phyloP scores from a whole-genome alignment of 768 basidiomycete genomes.

The Kwoniella dejecticola region DNA sequence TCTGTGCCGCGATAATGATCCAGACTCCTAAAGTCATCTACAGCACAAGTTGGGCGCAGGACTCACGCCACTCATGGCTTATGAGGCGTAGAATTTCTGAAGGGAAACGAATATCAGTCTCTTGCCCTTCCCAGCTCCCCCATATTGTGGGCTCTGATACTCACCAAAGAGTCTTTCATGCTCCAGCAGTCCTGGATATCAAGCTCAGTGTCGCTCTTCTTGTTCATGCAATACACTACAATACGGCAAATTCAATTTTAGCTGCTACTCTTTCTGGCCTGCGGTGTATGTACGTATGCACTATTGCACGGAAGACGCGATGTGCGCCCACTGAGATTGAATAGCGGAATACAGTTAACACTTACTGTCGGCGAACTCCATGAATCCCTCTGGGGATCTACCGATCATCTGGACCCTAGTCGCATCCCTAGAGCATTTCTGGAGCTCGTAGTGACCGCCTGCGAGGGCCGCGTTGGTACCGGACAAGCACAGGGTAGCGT shows the following conservation, averaged over 20 bases:
- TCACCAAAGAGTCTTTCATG: constrained; percentile 3
- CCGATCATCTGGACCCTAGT: background rate
- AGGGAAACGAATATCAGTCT: background rate
- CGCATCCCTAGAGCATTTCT: background rate
- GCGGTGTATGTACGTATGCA: too few species aligned
- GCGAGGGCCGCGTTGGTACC: background rate
- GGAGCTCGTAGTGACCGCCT: background rate
- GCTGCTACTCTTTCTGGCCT: too few species aligned
- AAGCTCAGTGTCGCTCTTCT: constrained; percentile 1
- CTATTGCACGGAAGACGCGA: too few species aligned
- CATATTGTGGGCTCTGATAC: too few species aligned
- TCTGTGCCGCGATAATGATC: too few species aligned
- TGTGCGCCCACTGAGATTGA: too few species aligned
- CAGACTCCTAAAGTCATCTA: too few species aligned
- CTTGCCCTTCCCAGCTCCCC: background rate
- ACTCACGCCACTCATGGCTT: background rate
- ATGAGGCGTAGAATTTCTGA: background rate
- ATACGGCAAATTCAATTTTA: too few species aligned
- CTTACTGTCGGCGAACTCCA: constrained; percentile 10
- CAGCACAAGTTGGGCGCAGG: too few species aligned
- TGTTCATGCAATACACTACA: constrained; percentile 11
- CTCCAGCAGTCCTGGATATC: constrained; percentile 9
- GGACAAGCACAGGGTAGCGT: constrained; percentile 3
- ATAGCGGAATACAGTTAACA: too few species aligned
- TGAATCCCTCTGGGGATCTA: background rate